Percentiles rank a stretch among this genome's conserved stretches.
Evolutionary conservation across 306 rosid genomes (phyloP).

Genomic region (Astragalus glycyphyllos): DNA sequence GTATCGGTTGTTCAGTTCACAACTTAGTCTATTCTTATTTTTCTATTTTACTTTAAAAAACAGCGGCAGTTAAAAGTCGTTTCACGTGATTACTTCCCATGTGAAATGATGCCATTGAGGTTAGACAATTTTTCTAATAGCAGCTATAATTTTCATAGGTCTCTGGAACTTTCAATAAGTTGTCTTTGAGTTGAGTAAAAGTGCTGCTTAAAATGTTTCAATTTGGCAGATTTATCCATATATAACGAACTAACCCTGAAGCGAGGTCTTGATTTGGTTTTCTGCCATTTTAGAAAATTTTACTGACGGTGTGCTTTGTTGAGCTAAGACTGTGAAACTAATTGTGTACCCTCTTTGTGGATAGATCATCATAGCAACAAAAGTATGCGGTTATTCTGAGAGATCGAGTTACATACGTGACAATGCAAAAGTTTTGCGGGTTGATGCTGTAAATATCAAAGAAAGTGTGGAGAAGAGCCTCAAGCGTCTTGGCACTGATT

Average conservation of each 20-base stretch:
- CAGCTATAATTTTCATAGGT: constrained; percentile 3
- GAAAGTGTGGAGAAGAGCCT: constrained; percentile 98
- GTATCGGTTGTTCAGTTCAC: constrained; percentile 48
- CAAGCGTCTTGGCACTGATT: constrained; percentile 86
- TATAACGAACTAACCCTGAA: constrained; percentile 2
- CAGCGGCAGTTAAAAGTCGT: not conserved
- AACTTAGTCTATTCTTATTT: constrained; percentile 28
- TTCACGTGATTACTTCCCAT: constrained; percentile 12
- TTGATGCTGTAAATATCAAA: constrained; percentile 80
- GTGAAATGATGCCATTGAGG: not conserved
- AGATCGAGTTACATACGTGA: constrained; percentile 66
- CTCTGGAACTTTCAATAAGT: constrained; percentile 15
- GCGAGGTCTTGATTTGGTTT: constrained; percentile 30
- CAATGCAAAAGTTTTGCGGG: constrained; percentile 68
- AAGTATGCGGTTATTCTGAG: constrained; percentile 86
- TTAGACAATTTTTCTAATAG: constrained; percentile 6
- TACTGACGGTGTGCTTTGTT: constrained; percentile 2
- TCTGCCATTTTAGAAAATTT: constrained; percentile 8
- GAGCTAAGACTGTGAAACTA: constrained; percentile 33
- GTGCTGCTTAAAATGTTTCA: not conserved
- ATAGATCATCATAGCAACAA: constrained; percentile 82
- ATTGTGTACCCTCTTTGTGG: constrained; percentile 32
- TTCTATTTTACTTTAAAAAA: constrained; percentile 8
- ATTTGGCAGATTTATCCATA: constrained; percentile 21
- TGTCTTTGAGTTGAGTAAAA: constrained; percentile 26